Evolutionary conservation across 768 basidiomycete species (phyloP).

Genomic region (Glaciozyma martinii): DNA sequence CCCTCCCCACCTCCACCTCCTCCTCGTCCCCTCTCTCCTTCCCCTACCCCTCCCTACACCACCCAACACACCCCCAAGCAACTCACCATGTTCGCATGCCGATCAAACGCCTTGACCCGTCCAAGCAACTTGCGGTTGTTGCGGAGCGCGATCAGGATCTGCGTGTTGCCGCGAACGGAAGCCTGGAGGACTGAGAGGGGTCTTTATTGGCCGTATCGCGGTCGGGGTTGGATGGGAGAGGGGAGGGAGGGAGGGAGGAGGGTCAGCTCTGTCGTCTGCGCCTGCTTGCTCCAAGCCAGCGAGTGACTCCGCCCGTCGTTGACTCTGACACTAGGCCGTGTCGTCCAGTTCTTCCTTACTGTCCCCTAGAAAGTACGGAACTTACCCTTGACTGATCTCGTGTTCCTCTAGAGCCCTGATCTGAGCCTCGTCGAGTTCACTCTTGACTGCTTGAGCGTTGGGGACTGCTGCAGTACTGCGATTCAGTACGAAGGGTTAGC

Average conservation of each 20-base stretch:
- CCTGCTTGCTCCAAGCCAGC: too few species aligned
- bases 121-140: slow-evolving; percentile 89
- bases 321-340: too few species aligned
- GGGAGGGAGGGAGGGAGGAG: neutral
- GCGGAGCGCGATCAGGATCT: slow-evolving; percentile 90
- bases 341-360: neutral
- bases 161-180: slow-evolving; percentile 92
- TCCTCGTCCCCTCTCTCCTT: too few species aligned
- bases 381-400: slow-evolving; percentile 78
- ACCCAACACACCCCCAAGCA: neutral
- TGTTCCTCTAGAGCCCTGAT: slow-evolving; percentile 93
- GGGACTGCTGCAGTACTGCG: too few species aligned
- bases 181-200: slow-evolving; percentile 92
- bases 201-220: too few species aligned
- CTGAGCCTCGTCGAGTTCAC: slow-evolving; percentile 94
- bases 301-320: neutral
- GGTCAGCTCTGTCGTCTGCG: neutral
- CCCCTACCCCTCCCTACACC: too few species aligned
- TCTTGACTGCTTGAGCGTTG: slow-evolving; percentile 46
- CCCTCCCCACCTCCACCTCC: neutral
- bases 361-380: slow-evolving; percentile 27
- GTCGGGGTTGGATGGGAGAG: too few species aligned
- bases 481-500: too few species aligned
- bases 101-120: slow-evolving; percentile 77
- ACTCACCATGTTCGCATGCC: slow-evolving; percentile 95